Conservation (phyloP, 73 alveolate genomes). For the Symbiodinium natans region DNA sequence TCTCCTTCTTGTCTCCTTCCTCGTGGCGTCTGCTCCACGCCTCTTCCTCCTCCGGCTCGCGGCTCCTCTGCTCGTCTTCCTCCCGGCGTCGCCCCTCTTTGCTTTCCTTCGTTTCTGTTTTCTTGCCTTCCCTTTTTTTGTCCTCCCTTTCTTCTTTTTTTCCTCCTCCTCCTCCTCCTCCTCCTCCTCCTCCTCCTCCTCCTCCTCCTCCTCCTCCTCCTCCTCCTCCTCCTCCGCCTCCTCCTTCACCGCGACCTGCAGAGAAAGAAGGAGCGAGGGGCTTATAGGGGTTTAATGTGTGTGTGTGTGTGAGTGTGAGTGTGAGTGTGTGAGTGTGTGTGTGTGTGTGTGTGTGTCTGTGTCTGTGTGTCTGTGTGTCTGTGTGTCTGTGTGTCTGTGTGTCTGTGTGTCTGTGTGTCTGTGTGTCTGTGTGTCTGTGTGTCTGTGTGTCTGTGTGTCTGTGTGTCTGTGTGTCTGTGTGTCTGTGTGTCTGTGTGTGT, state of each 20-base stretch:
- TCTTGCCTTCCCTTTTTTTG: neutral
- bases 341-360: neutral
- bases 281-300: no score
- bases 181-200: neutral
- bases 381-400: neutral
- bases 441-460: neutral
- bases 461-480: neutral
- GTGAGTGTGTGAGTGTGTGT: no score
- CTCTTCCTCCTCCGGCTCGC: no score
- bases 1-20: no score
- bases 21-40: no score
- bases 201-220: neutral
- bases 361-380: neutral
- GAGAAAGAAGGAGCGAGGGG: no score
- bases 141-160: neutral
- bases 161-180: neutral
- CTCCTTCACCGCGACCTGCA: neutral
- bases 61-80: no score
- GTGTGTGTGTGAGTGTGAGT: neutral
- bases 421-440: neutral
- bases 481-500: neutral
- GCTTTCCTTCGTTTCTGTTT: neutral
- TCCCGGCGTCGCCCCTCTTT: neutral
- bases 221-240: neutral
- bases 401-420: neutral